Evolutionary conservation across 257 asterid species (phyloP).

Genomic region (Solanum paucissectum): DNA sequence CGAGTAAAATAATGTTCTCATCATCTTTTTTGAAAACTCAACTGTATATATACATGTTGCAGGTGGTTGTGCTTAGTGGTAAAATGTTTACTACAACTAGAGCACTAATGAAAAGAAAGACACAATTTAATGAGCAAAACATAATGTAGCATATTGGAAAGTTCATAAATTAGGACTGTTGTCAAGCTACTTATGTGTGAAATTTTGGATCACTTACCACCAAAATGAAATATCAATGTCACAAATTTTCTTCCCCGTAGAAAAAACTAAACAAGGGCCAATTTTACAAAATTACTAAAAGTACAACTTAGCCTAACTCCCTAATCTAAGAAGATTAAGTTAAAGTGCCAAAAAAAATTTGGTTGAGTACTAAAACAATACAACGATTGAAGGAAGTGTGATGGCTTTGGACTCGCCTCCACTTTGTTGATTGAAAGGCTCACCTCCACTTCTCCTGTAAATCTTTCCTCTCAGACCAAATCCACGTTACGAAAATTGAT

Average conservation of each 20-base stretch:
- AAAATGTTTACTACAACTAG: background rate
- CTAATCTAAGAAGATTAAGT: background rate
- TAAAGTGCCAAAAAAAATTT: background rate
- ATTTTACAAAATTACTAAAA: background rate
- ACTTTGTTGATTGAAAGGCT: constrained; percentile 8
- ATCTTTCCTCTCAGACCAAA: constrained; percentile 89
- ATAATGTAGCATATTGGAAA: background rate
- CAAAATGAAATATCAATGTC: background rate
- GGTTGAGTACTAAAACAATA: background rate
- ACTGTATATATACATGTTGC: no score
- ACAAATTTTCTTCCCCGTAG: background rate
- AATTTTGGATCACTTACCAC: background rate
- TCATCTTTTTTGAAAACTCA: no score
- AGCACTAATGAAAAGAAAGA: background rate
- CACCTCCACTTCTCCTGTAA: constrained; percentile 98
- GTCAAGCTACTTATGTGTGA: background rate
- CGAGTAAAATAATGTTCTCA: background rate
- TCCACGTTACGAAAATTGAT: constrained; percentile 83
- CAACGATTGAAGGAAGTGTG: background rate
- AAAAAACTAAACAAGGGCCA: background rate
- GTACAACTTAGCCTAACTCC: background rate
- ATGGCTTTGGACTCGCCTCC: constrained; percentile 1
- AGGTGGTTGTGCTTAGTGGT: background rate
- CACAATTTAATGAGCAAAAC: background rate
- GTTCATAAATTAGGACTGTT: background rate